Evolutionary conservation across 768 basidiomycete species (phyloP), one percentile per base, ranked within the genome.

Genomic region (Imleria badia): DNA sequence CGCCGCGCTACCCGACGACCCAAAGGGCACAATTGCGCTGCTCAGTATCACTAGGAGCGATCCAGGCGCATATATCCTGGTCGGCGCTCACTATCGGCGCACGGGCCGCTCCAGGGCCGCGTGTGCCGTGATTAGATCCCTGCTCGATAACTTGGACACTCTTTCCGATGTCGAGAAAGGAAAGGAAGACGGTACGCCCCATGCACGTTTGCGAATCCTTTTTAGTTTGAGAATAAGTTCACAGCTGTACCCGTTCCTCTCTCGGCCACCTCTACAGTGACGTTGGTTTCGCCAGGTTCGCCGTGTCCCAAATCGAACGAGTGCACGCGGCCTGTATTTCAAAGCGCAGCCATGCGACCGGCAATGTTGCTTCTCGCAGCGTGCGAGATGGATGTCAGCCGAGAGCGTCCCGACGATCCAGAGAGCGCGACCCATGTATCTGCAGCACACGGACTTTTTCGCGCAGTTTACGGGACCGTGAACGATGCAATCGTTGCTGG

Each of bases 81-180:
- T 71, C 23, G 60, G 62, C 12, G 69, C 71, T 30, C 71, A 69
- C 60, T 70, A 70, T 57, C 65, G 69, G 54, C 66, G 71, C 36
- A 70, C 69, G 43, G 69, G 67, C 48, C 70, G 69, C 31, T 54
- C 69, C 51, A 60, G 58, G 49, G 69, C 69, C 47, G 69, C 69
- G 13, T 52, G 69, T 40, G 48, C 63, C 42, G 60, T 70, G 9
- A 63, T 70, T 34, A 60, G 59, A 57, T 66, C 67, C 5, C 51
- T 70, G 13, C 59, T 70, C 22, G 52, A 60, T 11, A 59, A 3
- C 35, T 31, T 65, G 30, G 53, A 57, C 34, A 41, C 6, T 22
- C 34, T 35, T 5, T 47, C 58, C 35, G 43, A 41, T 39, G 33
- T 40, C 52, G 57, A 67, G 26, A 63, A 66, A 49, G 54, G n/a